Percentiles rank a stretch among this genome's conserved stretches.
These are phyloP conservation scores for Alternaria brassicicola DNA, from an alignment of 2,329 filamentous ascomycete genomes.

Conservation along the genomic window DNA sequence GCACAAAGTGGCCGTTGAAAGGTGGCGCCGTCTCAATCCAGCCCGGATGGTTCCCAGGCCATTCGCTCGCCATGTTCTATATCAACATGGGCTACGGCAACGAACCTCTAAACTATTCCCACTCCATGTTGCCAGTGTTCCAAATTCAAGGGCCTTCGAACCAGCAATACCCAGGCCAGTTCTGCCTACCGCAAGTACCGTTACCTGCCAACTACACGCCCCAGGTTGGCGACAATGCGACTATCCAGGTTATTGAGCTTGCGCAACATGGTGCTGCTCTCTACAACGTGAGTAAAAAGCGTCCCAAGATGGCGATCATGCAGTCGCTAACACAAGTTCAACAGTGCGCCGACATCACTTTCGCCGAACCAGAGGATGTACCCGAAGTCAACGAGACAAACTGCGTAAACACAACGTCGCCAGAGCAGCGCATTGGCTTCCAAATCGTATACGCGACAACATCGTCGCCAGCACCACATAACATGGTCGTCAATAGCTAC, in stretches of 20 bases:
- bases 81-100: slow-evolving; percentile 88
- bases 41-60: slow-evolving; percentile 95
- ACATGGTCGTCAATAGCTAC: slow-evolving; percentile 32
- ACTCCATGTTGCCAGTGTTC: slow-evolving; percentile 79
- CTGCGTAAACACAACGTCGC: slow-evolving; percentile 80
- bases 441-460: slow-evolving; percentile 72
- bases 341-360: slow-evolving; percentile 95
- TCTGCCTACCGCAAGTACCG: slow-evolving; percentile 89
- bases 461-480: slow-evolving; percentile 38
- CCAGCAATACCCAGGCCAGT: slow-evolving; percentile 81
- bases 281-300: slow-evolving; percentile 69
- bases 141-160: slow-evolving; percentile 82
- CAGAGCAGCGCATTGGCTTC: slow-evolving; percentile 64
- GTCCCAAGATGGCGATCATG: not conserved
- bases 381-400: slow-evolving; percentile 77
- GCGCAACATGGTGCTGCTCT: slow-evolving; percentile 83
- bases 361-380: slow-evolving; percentile 80
- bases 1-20: slow-evolving; percentile 86
- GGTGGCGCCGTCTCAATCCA: slow-evolving; percentile 91
- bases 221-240: slow-evolving; percentile 83
- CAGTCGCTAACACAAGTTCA: slow-evolving; percentile 6
- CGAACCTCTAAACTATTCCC: slow-evolving; percentile 85
- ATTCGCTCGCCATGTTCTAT: slow-evolving; percentile 81
- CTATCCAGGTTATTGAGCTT: slow-evolving; percentile 84
- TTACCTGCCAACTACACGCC: slow-evolving; percentile 74